Percentiles rank a stretch among this genome's conserved stretches.
Evolutionary conservation across 331 rosid species (phyloP).

Genomic region (Dryas integrifolia): DNA sequence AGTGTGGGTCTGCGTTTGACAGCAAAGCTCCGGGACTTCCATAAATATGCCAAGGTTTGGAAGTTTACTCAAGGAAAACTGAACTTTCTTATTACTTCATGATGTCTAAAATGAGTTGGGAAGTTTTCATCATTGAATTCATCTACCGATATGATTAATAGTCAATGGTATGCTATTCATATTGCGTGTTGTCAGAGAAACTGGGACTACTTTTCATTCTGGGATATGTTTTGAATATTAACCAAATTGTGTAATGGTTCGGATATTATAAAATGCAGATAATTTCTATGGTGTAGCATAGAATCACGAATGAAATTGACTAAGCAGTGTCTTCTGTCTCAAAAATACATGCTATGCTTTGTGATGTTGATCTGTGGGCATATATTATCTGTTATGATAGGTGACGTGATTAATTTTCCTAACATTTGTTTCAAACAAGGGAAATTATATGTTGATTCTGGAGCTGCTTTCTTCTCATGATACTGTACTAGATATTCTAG

Average conservation of each 20-base stretch:
- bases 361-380: neutral
- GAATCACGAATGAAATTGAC: neutral
- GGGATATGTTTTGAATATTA: no score
- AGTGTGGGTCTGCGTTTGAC: slow-evolving; percentile 81
- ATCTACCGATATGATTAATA: neutral
- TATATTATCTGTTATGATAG: neutral
- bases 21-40: slow-evolving; percentile 83
- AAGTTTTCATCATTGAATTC: neutral
- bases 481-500: neutral
- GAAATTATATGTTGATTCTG: neutral
- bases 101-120: neutral
- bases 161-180: neutral
- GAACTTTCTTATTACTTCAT: neutral
- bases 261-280: neutral
- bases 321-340: neutral
- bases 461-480: neutral
- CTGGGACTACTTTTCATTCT: no score
- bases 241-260: no score
- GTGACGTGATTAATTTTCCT: no score
- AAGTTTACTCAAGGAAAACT: neutral
- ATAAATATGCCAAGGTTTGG: slow-evolving; percentile 83
- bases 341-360: neutral
- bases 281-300: neutral
- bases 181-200: no score
- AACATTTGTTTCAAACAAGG: neutral